These are phyloP conservation scores for Collybiopsis luxurians DNA, from an alignment of 768 basidiomycete genomes.

Conservation along the genomic window DNA sequence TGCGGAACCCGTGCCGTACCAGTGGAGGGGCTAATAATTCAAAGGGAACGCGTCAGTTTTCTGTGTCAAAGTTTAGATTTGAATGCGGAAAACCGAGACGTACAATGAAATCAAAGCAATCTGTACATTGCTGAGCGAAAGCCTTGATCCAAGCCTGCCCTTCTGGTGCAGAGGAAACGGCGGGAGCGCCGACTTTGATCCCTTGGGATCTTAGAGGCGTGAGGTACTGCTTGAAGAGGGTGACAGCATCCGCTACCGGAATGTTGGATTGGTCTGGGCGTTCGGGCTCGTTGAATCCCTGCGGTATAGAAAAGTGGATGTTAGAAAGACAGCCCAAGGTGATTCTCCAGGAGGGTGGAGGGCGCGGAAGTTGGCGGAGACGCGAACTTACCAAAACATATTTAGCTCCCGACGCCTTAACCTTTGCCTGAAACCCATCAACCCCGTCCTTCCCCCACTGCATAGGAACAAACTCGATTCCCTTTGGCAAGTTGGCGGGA, in stretches of 20 bases:
- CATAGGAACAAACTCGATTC: conserved; percentile 5
- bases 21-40: conserved; percentile 14
- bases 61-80: no score
- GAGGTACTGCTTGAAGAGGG: conserved; percentile 35
- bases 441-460: conserved; percentile 2
- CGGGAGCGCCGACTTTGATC: conserved; percentile 28
- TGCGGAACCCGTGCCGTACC: conserved; percentile 25
- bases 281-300: conserved; percentile 40
- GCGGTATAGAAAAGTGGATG: no score
- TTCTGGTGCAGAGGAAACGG: no score
- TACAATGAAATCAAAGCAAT: no score
- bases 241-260: conserved; percentile 25
- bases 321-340: no score
- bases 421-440: not conserved
- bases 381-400: not conserved
- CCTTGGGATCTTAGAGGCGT: conserved; percentile 29
- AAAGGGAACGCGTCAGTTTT: no score
- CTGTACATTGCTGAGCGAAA: no score
- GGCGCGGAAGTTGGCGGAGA: not conserved
- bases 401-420: not conserved
- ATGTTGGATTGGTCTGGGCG: conserved; percentile 31
- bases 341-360: no score
- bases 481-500: not conserved
- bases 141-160: no score
- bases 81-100: conserved; percentile 15